Percentiles rank a stretch among this genome's conserved stretches.
Conservation (phyloP, 2,329 filamentous ascomycete species). For the Coniochaeta sp. region DNA sequence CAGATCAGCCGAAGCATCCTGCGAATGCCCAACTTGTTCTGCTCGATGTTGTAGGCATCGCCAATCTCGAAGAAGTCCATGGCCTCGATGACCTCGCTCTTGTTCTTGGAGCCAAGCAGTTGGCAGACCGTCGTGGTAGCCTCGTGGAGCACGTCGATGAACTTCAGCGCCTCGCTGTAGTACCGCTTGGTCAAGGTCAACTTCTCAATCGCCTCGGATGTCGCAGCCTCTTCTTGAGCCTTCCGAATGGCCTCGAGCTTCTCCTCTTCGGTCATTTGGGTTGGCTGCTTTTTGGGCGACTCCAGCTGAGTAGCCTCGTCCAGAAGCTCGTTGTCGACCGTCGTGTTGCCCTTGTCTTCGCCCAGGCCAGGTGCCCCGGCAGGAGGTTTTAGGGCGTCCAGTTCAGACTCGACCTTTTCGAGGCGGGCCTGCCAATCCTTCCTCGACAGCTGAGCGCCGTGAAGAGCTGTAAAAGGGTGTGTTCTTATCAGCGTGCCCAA, state of each 20-base stretch:
- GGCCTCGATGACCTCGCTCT: slow-evolving; percentile 96
- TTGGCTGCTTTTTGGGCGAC: slow-evolving; percentile 56
- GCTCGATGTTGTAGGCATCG: slow-evolving; percentile 92
- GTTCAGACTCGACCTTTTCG: slow-evolving; percentile 74
- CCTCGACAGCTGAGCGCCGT: slow-evolving; percentile 76
- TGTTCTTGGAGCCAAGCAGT: slow-evolving; percentile 88
- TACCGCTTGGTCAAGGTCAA: slow-evolving; percentile 84
- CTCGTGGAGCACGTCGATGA: slow-evolving; percentile 84
- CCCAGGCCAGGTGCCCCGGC: slow-evolving; percentile 65
- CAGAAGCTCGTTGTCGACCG: slow-evolving; percentile 69
- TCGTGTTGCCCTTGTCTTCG: slow-evolving; percentile 57
- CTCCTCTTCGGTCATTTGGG: slow-evolving; percentile 70
- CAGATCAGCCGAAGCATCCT: slow-evolving; percentile 96
- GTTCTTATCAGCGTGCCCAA: slow-evolving; percentile 83
- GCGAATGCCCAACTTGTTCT: slow-evolving; percentile 84
- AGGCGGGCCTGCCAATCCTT: slow-evolving; percentile 81
- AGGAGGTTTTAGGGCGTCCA: slow-evolving; percentile 75
- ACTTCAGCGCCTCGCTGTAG: slow-evolving; percentile 86
- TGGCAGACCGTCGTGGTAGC: slow-evolving; percentile 78
- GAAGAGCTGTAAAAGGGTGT: slow-evolving; percentile 87
- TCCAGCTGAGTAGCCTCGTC: slow-evolving; percentile 84
- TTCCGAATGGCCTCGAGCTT: slow-evolving; percentile 67
- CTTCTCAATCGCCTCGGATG: slow-evolving; percentile 80
- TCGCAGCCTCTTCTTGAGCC: slow-evolving; percentile 79
- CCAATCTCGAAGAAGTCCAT: slow-evolving; percentile 98